Evolutionary conservation across 768 basidiomycete genomes (phyloP), one percentile per base, ranked within the genome.

Genomic region (Tylopilus sp.): DNA sequence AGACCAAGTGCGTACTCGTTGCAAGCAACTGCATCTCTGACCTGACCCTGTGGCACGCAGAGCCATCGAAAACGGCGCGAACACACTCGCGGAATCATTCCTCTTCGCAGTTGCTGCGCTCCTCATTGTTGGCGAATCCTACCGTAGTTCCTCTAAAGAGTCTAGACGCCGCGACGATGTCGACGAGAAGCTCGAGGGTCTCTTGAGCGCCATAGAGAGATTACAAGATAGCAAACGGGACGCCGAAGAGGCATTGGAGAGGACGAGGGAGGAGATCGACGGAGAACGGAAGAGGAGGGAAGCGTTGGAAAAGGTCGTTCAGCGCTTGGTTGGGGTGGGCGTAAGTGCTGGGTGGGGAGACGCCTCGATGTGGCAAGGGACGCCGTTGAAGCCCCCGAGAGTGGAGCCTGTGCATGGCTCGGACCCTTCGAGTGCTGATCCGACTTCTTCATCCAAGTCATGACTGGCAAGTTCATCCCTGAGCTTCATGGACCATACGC

Each of bases 51-150:
- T n/a, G n/a, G n/a, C 24, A 7, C 6, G 13, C 57, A 90, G 89
- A 53, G 91, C 91, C 0, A 87, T 93, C 53, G 89, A 92, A 54
- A 91, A 87, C 60, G 91, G 91, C 21, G 88, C 91, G 16, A 93
- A 92, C 58, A 76, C 85, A 6, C 75, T 93, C 6, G 91, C 91
- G 0, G 91, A 93, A 69, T 88, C 88, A 0, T 93, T 93, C 59
- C 78, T 93, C 4, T 93, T 93, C 63, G 64, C 74, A 19, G 91
- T 93, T 3, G 90, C 91, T 0, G 84, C 86, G 2, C 69, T 69
- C 0, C 74, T 93, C 6, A 92, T 94, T 52, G 54, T 92, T 12
- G 85, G 85, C 3, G 91, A 94, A 67, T 74, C 84, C 22, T 93
- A 81, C 78, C 85, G 91, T 1, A 78, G 81, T 1, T 86, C 87